A percentile compares a stretch with the other conserved stretches of the same genome.
Conservation (phyloP, 2,329 filamentous ascomycete species). For the Colletotrichum acutatum region DNA sequence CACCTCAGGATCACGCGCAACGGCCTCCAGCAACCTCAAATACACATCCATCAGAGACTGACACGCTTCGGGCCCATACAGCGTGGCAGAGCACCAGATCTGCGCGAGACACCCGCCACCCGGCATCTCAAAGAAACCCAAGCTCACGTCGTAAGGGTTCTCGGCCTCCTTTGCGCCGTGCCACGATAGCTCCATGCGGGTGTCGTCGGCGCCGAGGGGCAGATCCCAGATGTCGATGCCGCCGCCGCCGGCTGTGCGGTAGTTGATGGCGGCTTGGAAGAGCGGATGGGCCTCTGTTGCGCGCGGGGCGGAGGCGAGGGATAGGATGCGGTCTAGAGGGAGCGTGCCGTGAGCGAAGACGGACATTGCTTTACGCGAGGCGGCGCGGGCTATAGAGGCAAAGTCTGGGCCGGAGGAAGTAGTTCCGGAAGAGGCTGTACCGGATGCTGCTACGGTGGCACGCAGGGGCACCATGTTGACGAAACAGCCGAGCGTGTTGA, state of each 20-base stretch:
- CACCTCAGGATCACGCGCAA: no score
- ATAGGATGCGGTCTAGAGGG: slow-evolving; percentile 60
- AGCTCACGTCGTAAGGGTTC: neutral
- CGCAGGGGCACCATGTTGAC: slow-evolving; percentile 59
- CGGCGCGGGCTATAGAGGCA: slow-evolving; percentile 38
- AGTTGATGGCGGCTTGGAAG: slow-evolving; percentile 57
- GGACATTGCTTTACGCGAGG: neutral
- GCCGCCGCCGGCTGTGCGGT: slow-evolving; percentile 39
- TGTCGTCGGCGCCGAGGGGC: no score
- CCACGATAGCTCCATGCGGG: no score
- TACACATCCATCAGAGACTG: no score
- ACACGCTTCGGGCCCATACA: slow-evolving; percentile 33
- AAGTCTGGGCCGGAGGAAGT: slow-evolving; percentile 42
- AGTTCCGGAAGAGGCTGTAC: no score
- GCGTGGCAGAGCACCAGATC: neutral
- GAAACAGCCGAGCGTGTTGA: slow-evolving; percentile 54
- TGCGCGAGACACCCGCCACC: neutral
- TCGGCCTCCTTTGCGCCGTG: no score
- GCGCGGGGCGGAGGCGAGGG: slow-evolving; percentile 52
- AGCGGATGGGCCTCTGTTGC: slow-evolving; percentile 54
- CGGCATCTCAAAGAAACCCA: neutral
- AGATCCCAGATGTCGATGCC: no score
- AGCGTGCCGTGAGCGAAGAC: slow-evolving; percentile 55
- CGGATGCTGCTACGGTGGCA: no score
- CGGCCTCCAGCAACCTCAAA: no score